Evolutionary conservation across 495 filamentous ascomycete genomes (phyloP).

Genomic region (Aspergillus sclerotiicarbonarius): DNA sequence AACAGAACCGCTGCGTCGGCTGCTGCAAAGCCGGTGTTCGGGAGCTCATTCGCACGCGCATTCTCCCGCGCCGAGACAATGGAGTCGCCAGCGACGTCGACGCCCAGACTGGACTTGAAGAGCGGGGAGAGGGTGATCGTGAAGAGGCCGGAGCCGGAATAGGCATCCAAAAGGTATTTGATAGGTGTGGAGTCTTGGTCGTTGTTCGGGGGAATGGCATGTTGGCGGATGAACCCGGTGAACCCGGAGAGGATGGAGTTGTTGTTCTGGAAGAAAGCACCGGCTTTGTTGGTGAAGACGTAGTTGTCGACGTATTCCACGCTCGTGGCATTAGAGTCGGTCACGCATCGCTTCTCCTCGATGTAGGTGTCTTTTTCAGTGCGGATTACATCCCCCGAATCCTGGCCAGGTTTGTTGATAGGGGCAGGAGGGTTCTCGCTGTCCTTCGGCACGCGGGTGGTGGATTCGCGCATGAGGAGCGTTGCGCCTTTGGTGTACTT

Average conservation of each 20-base stretch:
- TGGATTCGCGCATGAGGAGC: conserved; percentile 82
- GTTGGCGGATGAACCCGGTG: conserved; percentile 83
- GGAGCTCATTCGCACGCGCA: conserved; percentile 72
- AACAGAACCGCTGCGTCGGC: conserved; percentile 85
- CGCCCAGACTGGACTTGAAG: conserved; percentile 67
- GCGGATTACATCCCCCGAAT: conserved; percentile 38
- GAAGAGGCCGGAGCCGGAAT: conserved; percentile 96
- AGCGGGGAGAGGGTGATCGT: conserved; percentile 85
- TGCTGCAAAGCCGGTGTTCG: conserved; percentile 71
- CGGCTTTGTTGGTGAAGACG: conserved; percentile 84
- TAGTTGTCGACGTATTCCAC: conserved; percentile 86
- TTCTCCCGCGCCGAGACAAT: conserved; percentile 76
- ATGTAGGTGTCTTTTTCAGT: conserved; percentile 47
- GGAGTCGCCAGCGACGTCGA: conserved; percentile 68
- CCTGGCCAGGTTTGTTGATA: conserved; percentile 19
- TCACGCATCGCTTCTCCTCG: conserved; percentile 82
- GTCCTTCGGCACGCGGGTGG: conserved; percentile 61
- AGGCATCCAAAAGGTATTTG: conserved; percentile 90
- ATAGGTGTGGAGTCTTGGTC: conserved; percentile 46
- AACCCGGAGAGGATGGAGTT: conserved; percentile 94
- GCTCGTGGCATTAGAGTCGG: conserved; percentile 72
- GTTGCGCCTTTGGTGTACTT: conserved; percentile 82
- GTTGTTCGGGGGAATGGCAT: conserved; percentile 56
- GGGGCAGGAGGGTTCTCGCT: conserved; percentile 11
- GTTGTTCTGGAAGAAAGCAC: conserved; percentile 98